phyloP scores from a whole-genome alignment of 2,329 filamentous ascomycete genomes.

The Chaetomiaceae sp. region DNA sequence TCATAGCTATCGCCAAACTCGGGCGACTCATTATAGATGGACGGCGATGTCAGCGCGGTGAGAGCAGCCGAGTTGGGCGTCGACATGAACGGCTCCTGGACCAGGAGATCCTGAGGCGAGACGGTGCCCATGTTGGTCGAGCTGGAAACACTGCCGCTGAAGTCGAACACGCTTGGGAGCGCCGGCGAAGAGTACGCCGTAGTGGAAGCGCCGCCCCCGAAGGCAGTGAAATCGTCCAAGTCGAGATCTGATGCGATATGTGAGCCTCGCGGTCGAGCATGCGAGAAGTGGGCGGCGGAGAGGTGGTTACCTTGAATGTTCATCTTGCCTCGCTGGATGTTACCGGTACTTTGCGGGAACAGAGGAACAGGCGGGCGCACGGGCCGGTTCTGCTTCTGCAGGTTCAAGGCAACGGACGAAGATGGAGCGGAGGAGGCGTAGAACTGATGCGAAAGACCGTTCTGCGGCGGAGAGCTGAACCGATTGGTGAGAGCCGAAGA shows the following conservation, averaged over 20 bases:
- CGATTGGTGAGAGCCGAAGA: constrained; percentile 53
- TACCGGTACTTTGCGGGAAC: constrained; percentile 59
- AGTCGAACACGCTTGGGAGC: constrained; percentile 48
- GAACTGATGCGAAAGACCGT: constrained; percentile 46
- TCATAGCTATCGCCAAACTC: constrained; percentile 67
- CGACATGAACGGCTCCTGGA: constrained; percentile 66
- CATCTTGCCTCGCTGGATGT: constrained; percentile 50
- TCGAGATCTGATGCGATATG: constrained; percentile 48
- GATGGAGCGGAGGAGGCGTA: constrained; percentile 64
- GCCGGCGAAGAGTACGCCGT: constrained; percentile 53
- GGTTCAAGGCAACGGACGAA: constrained; percentile 55
- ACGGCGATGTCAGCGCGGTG: constrained; percentile 81
- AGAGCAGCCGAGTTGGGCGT: constrained; percentile 77
- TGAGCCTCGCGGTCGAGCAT: constrained; percentile 28
- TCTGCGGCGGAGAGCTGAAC: constrained; percentile 52
- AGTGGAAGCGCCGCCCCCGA: constrained; percentile 48
- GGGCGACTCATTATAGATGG: constrained; percentile 72
- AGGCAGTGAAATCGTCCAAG: constrained; percentile 55
- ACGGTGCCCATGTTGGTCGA: constrained; percentile 62
- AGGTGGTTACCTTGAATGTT: constrained; percentile 50
- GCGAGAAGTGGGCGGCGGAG: constrained; percentile 20
- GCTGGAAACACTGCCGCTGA: constrained; percentile 44
- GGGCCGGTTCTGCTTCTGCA: constrained; percentile 50
- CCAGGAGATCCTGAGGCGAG: constrained; percentile 75
- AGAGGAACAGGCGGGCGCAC: constrained; percentile 67